These are phyloP conservation scores for Coelastrella sp. DNA, from an alignment of 139 green algal genomes.

Conservation along the genomic window DNA sequence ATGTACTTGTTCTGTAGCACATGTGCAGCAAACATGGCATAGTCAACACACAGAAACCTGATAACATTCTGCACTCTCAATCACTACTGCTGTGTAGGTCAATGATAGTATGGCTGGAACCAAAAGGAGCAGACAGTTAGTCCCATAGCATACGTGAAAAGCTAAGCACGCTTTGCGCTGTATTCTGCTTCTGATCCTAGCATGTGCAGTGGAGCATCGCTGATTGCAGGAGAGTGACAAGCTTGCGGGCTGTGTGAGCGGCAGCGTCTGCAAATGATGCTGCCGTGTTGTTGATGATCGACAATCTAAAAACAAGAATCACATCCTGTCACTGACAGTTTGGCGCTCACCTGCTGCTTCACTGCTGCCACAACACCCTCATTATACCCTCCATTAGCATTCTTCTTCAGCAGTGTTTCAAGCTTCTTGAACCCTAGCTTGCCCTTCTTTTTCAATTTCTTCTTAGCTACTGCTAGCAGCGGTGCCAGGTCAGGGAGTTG, in stretches of 20 bases:
- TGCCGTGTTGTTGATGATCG: background rate
- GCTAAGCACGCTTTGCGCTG: background rate
- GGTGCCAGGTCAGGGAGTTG: background rate
- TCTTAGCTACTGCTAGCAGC: slow-evolving; percentile 13
- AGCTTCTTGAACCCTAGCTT: slow-evolving; percentile 38
- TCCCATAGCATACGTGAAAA: background rate
- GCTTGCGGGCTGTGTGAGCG: background rate
- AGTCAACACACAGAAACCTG: too few relatives aligned
- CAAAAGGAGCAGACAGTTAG: background rate
- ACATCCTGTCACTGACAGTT: background rate
- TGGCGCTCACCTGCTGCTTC: slow-evolving; percentile 34
- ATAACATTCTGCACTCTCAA: too few relatives aligned
- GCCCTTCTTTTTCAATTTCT: slow-evolving; percentile 56
- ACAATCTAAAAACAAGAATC: background rate
- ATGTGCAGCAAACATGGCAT: background rate
- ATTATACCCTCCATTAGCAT: slow-evolving; percentile 3
- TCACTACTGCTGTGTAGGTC: too few relatives aligned
- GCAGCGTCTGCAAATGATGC: background rate
- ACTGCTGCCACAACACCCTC: slow-evolving; percentile 4
- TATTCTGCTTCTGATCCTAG: background rate
- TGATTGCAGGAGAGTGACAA: too few relatives aligned
- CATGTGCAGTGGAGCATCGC: background rate
- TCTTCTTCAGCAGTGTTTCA: slow-evolving; percentile 10
- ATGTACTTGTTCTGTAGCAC: background rate
- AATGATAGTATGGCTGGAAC: background rate